Base-by-base conservation (phyloP, 2,329 filamentous ascomycete species). In the Stagonosporopsis vannaccii region DNA sequence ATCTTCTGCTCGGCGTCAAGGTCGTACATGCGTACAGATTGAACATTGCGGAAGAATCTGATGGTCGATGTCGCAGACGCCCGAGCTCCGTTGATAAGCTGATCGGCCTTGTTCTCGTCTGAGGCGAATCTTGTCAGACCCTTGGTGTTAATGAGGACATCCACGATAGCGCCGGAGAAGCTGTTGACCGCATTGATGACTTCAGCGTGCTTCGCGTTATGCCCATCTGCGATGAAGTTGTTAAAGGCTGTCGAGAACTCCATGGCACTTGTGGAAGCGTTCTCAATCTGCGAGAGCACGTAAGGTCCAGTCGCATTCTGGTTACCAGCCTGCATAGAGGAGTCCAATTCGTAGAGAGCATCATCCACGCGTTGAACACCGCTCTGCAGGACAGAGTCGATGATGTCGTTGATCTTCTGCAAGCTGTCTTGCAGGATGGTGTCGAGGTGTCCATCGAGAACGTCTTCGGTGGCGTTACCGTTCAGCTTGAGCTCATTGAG, bases 211-310 rank as follows among this genome's bases (percentile, higher is more conserved):
- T 88, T 88, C 73, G 91, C 92, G 75, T 93, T 96, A 5, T 94
- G 93, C 0, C 95, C 95, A 72, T 99, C 95, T 7, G 94, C 95
- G 68, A 99, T 96, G 76, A 96, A 98, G 78, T 96, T 96, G 81
- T 97, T 99, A 83, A 98, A 99, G 0, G 95, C 89, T 0, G 94
- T 98, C 1, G 94, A 95, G 77, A 99, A 99, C 74, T 99, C 95
- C 77, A 96, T 98, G 12, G 95, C 92, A 63, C 88, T 96, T 9
- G 92, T 87, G 7, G 93, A 95, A 0, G 95, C 93, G 81, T 98
- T 99, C 75, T 99, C 95, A 56, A 98, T 93, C 75, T 98, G 94
- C 2, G 94, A 98, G 46, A 99, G 83, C 12, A 99, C 93, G 73
- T 96, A 98, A 1, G 94, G 87, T 13, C 95, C 92, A 36, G 93